These are phyloP conservation scores for Dothidotthia symphoricarpi DNA, from an alignment of 2,329 filamentous ascomycete genomes.

Conservation along the genomic window DNA sequence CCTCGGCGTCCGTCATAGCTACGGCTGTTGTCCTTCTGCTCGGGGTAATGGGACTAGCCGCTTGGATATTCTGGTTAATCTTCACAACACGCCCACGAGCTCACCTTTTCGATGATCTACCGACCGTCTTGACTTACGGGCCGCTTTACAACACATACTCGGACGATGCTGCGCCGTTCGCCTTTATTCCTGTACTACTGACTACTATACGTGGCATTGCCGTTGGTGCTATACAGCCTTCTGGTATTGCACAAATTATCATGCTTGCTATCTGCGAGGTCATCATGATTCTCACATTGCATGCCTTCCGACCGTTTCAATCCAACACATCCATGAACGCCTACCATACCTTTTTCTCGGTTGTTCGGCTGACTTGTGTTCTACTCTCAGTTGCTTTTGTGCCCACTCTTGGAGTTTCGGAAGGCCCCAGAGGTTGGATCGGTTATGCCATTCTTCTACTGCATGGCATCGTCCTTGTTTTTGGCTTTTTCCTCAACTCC, in stretches of 20 bases:
- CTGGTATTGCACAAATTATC: slow-evolving; percentile 89
- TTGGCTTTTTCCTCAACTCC: slow-evolving; percentile 91
- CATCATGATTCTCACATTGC: slow-evolving; percentile 79
- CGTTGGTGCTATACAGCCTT: slow-evolving; percentile 88
- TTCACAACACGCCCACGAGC: slow-evolving; percentile 77
- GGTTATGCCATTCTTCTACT: slow-evolving; percentile 87
- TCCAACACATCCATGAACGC: slow-evolving; percentile 95
- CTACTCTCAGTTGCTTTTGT: slow-evolving; percentile 66
- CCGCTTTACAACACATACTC: slow-evolving; percentile 97
- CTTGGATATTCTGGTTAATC: slow-evolving; percentile 79
- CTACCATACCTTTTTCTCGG: slow-evolving; percentile 83
- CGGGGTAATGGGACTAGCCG: slow-evolving; percentile 68
- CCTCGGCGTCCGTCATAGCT: slow-evolving; percentile 68
- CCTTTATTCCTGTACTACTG: slow-evolving; percentile 79
- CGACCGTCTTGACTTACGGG: slow-evolving; percentile 84
- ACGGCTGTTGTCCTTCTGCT: slow-evolving; percentile 74
- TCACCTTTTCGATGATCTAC: slow-evolving; percentile 87
- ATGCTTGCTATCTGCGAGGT: slow-evolving; percentile 93
- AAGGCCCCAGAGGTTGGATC: slow-evolving; percentile 87
- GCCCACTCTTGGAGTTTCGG: slow-evolving; percentile 73
- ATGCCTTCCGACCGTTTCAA: slow-evolving; percentile 87
- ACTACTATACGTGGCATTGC: slow-evolving; percentile 85
- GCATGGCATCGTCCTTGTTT: slow-evolving; percentile 79
- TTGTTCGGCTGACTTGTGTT: slow-evolving; percentile 68
- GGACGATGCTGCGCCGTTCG: slow-evolving; percentile 87